Conservation (phyloP, 2,329 filamentous ascomycete genomes). For the Aspergillus flavus region DNA sequence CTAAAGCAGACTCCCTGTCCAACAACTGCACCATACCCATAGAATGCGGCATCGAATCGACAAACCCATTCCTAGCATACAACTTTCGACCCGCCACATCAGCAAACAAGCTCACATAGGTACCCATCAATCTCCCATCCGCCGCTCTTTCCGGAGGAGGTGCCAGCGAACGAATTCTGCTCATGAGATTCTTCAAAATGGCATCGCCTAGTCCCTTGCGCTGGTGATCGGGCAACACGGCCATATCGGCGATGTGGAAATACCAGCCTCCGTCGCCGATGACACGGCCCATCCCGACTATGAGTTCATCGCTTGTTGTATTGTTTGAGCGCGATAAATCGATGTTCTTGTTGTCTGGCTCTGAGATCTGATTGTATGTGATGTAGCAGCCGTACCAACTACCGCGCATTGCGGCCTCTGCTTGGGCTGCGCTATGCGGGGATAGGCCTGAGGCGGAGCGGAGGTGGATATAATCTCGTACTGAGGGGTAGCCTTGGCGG, state of each 20-base stretch:
- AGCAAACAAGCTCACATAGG: conserved; percentile 52
- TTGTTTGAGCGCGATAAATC: neutral
- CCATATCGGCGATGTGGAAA: conserved; percentile 55
- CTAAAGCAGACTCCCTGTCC: neutral
- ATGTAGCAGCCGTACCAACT: conserved; percentile 51
- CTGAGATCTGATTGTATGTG: conserved; percentile 22
- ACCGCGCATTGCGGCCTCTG: conserved; percentile 35
- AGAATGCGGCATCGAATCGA: conserved; percentile 38
- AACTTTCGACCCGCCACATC: conserved; percentile 49
- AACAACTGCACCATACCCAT: conserved; percentile 42
- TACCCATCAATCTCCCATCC: conserved; percentile 11
- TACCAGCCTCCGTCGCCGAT: conserved; percentile 57
- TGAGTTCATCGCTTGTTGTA: neutral
- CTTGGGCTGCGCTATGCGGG: conserved; percentile 42
- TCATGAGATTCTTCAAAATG: conserved; percentile 48
- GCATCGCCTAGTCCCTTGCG: conserved; percentile 51
- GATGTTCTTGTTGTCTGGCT: neutral
- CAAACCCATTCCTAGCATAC: conserved; percentile 53
- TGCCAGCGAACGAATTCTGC: conserved; percentile 44
- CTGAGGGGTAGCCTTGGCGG: conserved; percentile 36
- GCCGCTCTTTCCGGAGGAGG: conserved; percentile 24
- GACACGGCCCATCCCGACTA: conserved; percentile 54
- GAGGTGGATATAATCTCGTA: conserved; percentile 43
- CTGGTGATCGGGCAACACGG: conserved; percentile 53
- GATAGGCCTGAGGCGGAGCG: conserved; percentile 41